Evolutionary conservation across 768 basidiomycete genomes (phyloP).

Genomic region (Sutorius australiensis): DNA sequence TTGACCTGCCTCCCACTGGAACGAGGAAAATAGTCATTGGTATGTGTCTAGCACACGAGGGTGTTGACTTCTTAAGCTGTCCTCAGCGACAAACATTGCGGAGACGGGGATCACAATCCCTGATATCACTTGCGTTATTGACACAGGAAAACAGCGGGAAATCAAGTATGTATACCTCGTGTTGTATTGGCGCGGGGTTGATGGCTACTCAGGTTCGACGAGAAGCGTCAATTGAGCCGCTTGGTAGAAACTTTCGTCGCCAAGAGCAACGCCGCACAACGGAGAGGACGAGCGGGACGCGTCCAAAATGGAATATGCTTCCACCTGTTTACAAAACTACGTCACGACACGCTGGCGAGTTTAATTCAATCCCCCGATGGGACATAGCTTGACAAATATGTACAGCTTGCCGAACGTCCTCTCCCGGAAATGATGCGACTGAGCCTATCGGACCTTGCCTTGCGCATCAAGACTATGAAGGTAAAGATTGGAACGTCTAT

Average conservation of each 20-base stretch:
- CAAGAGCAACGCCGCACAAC: slow-evolving; percentile 85
- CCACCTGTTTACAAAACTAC: slow-evolving; percentile 87
- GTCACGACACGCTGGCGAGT: slow-evolving; percentile 74
- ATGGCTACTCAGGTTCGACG: slow-evolving; percentile 67
- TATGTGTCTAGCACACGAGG: slow-evolving; percentile 31
- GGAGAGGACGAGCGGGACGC: slow-evolving; percentile 88
- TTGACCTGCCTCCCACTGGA: slow-evolving; percentile 78
- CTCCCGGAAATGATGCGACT: slow-evolving; percentile 94
- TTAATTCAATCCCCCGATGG: neutral
- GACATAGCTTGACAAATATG: neutral
- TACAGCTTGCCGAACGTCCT: slow-evolving; percentile 82
- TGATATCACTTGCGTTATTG: slow-evolving; percentile 95
- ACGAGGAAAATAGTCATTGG: slow-evolving; percentile 93
- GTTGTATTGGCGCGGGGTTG: slow-evolving; percentile 2
- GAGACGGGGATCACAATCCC: slow-evolving; percentile 99
- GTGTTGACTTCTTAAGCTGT: neutral
- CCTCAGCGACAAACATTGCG: slow-evolving; percentile 81
- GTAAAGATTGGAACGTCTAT: slow-evolving; percentile 80
- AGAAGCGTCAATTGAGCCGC: slow-evolving; percentile 93
- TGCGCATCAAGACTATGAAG: slow-evolving; percentile 93
- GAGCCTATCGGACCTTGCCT: slow-evolving; percentile 85
- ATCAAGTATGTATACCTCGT: slow-evolving; percentile 57
- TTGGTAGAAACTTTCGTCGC: slow-evolving; percentile 90
- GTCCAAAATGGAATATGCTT: slow-evolving; percentile 88
- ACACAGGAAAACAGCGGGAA: slow-evolving; percentile 90